phyloP scores from a whole-genome alignment of 495 filamentous ascomycete genomes.

The Pseudotulostoma volvatum region DNA sequence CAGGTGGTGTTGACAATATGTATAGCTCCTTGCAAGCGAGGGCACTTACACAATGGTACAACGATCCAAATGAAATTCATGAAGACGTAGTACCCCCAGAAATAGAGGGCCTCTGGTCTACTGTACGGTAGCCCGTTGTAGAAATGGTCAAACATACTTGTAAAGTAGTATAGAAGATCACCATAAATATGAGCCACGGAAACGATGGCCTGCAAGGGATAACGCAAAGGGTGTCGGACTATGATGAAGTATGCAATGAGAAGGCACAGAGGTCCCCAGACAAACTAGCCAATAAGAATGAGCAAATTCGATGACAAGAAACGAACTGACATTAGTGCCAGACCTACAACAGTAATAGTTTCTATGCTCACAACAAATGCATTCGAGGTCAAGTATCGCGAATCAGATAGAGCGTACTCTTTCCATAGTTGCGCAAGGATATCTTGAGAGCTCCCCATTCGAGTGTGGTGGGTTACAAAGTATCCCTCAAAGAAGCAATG shows the following conservation, averaged over 20 bases:
- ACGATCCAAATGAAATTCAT: constrained; percentile 83
- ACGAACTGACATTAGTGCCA: no score
- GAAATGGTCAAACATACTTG: constrained; percentile 52
- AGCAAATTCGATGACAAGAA: no score
- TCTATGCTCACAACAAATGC: constrained; percentile 75
- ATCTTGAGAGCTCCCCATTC: constrained; percentile 40
- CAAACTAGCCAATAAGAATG: constrained; percentile 23
- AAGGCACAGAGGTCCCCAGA: constrained; percentile 75
- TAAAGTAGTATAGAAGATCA: constrained; percentile 71
- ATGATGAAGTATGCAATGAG: constrained; percentile 43
- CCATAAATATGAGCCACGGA: constrained; percentile 76
- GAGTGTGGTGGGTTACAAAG: constrained; percentile 49
- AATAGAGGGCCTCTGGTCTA: constrained; percentile 65
- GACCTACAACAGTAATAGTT: constrained; percentile 57
- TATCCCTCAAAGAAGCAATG: constrained; percentile 83
- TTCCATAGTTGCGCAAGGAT: constrained; percentile 76
- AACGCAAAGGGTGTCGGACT: constrained; percentile 38
- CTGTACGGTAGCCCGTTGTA: constrained; percentile 42
- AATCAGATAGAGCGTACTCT: constrained; percentile 72
- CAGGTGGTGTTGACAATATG: no score
- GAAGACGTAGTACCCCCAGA: constrained; percentile 74
- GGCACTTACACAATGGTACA: constrained; percentile 43
- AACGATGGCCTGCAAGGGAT: constrained; percentile 55
- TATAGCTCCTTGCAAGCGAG: no score
- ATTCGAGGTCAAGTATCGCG: constrained; percentile 64